These are phyloP conservation scores for Rhodamnia rubescens DNA, from an alignment of 345 rosid species.

Conservation along the genomic window DNA sequence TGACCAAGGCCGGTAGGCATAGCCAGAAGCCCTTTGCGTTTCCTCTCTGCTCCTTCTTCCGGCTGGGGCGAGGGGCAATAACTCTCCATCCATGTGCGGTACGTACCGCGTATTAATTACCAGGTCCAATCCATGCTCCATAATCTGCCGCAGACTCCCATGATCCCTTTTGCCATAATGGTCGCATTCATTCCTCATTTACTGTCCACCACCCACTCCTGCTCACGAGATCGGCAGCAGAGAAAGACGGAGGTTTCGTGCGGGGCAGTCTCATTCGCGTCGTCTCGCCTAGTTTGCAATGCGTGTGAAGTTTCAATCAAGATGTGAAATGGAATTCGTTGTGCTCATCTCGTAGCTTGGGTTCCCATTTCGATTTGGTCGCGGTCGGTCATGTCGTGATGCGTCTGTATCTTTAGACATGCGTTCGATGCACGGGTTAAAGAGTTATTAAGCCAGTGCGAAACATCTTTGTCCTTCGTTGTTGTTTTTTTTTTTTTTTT, in stretches of 20 bases:
- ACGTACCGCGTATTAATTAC: neutral
- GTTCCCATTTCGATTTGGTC: neutral
- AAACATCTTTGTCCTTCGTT: no score
- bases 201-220: neutral
- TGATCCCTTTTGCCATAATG: neutral
- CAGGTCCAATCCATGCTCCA: neutral
- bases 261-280: neutral
- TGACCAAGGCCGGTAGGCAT: neutral
- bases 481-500: no score
- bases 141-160: neutral
- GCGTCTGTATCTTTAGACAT: neutral
- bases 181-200: neutral
- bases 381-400: neutral
- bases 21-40: neutral
- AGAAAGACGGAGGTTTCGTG: neutral
- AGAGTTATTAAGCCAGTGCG: no score
- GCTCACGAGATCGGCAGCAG: neutral
- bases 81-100: neutral
- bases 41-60: neutral
- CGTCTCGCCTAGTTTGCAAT: neutral
- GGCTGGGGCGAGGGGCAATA: neutral
- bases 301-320: neutral
- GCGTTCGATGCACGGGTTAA: no score
- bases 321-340: neutral
- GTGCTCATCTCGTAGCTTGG: neutral